Evolutionary conservation across 441 rosid species (phyloP).

Genomic region (Erodium texanum): DNA sequence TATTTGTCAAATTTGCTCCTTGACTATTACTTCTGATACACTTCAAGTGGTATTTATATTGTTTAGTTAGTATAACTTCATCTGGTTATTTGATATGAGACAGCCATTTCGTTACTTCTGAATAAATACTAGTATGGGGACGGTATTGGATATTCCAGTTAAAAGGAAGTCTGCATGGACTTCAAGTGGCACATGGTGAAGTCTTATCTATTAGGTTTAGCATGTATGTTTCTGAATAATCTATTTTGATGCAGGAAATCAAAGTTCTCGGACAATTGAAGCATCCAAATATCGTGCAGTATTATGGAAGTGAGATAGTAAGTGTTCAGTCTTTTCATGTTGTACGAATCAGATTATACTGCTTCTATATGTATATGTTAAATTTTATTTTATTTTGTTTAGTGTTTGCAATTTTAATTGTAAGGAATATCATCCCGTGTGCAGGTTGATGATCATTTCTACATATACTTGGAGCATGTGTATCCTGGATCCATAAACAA

Average conservation of each 20-base stretch:
- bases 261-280: constrained; percentile 81
- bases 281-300: constrained; percentile 95
- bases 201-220: no score
- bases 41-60: background rate
- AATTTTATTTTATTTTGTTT: background rate
- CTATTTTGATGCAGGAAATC: constrained; percentile 54
- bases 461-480: constrained; percentile 86
- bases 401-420: background rate
- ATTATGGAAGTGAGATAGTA: constrained; percentile 92
- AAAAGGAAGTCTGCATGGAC: no score
- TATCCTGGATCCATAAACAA: constrained; percentile 94
- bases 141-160: background rate
- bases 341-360: background rate
- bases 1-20: background rate
- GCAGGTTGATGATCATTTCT: constrained; percentile 74
- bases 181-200: no score
- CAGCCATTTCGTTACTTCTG: background rate
- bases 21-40: background rate
- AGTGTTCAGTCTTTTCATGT: constrained; percentile 23
- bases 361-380: background rate
- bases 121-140: no score
- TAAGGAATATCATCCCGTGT: background rate
- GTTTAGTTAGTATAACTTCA: background rate
- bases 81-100: background rate
- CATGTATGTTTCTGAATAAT: background rate